Conservation (phyloP, 1,284 basidiomycete genomes). For the Apiotrichum montevideense region DNA sequence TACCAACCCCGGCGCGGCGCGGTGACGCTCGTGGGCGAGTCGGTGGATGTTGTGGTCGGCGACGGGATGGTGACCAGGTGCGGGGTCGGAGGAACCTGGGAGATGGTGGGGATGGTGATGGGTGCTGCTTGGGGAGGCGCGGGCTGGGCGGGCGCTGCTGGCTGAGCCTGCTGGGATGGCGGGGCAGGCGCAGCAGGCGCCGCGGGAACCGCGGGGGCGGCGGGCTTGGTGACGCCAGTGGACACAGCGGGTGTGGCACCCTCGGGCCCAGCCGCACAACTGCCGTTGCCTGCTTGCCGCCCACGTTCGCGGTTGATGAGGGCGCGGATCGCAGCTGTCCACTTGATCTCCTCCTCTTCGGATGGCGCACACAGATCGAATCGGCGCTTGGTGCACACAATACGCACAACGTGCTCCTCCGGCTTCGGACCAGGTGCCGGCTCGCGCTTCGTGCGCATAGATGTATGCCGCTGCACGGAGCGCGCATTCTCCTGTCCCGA, state of each 20-base stretch:
- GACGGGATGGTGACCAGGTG: background rate
- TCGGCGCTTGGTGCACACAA: conserved; percentile 89
- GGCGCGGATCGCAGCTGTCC: conserved; percentile 89
- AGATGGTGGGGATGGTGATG: conserved; percentile 25
- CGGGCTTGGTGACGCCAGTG: background rate
- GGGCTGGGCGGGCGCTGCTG: background rate
- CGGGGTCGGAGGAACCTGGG: conserved; percentile 37
- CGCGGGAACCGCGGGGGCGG: no score
- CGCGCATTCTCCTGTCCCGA: conserved; percentile 1
- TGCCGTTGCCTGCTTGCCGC: background rate
- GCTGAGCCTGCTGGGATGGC: no score
- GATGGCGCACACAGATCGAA: conserved; percentile 85
- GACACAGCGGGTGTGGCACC: no score
- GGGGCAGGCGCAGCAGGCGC: no score
- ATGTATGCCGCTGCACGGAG: conserved; percentile 5
- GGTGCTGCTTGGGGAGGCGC: background rate
- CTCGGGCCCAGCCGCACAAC: conserved; percentile 47
- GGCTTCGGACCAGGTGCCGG: conserved; percentile 3
- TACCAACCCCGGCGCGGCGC: background rate
- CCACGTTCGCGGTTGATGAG: conserved; percentile 55
- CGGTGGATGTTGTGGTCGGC: background rate
- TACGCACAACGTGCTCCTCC: conserved; percentile 72
- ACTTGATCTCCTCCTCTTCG: conserved; percentile 98
- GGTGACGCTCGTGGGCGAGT: background rate
- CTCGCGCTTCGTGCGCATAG: background rate